Percentiles rank a stretch among this genome's conserved stretches.
Evolutionary conservation across 345 rosid genomes (phyloP).

Genomic region (Eucalyptus sp.): DNA sequence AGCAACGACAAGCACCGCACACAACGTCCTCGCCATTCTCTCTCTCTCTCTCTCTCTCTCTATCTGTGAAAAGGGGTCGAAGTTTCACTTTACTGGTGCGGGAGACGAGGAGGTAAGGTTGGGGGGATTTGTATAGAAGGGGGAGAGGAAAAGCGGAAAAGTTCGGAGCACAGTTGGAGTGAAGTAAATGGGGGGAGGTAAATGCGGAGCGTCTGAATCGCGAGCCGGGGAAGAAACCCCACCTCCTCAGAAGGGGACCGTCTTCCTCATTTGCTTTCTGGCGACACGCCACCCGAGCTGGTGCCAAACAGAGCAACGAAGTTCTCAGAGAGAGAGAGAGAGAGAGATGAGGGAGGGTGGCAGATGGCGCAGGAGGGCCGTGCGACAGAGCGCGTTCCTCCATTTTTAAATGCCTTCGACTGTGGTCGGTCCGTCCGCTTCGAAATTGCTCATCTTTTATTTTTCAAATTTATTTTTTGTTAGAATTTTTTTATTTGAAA

Average conservation of each 20-base stretch:
- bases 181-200: not conserved
- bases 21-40: not conserved
- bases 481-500: no score
- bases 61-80: not conserved
- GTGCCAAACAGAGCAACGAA: not conserved
- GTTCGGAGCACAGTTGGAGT: not conserved
- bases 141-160: not conserved
- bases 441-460: no score
- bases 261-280: not conserved
- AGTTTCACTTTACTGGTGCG: not conserved
- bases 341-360: not conserved
- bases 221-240: not conserved
- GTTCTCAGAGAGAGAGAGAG: not conserved
- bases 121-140: not conserved
- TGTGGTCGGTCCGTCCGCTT: not conserved
- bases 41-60: not conserved
- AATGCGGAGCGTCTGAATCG: not conserved
- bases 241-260: not conserved
- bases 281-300: not conserved
- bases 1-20: slow-evolving; percentile 6
- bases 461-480: no score
- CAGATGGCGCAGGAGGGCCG: not conserved
- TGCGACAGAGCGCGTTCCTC: not conserved
- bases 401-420: not conserved
- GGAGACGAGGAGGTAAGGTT: not conserved